Evolutionary conservation across 352 stramenopile genomes (phyloP).

Genomic region (Globisporangium acanthophoron): DNA sequence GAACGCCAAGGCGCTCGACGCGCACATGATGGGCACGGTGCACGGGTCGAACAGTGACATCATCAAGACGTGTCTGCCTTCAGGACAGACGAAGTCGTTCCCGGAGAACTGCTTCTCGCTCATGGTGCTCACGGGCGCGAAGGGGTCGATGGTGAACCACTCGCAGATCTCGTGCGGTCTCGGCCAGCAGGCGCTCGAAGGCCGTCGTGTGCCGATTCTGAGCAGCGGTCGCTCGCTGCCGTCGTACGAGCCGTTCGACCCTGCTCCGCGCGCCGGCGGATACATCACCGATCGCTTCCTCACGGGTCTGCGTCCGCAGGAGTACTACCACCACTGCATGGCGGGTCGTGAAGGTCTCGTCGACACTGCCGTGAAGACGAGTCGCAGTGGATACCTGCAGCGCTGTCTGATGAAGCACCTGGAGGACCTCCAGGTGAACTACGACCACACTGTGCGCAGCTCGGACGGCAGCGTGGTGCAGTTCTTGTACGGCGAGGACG

Average conservation of each 20-base stretch:
- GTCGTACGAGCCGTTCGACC: slow-evolving; percentile 98
- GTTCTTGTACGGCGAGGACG: slow-evolving; percentile 99
- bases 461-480: slow-evolving; percentile 97
- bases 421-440: slow-evolving; percentile 96
- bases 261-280: slow-evolving; percentile 95
- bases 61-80: slow-evolving; percentile 98
- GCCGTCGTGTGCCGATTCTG: slow-evolving; percentile 97
- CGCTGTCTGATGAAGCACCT: slow-evolving; percentile 99
- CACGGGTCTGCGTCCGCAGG: slow-evolving; percentile 93
- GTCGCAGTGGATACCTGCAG: slow-evolving; percentile 98
- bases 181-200: slow-evolving; percentile 99
- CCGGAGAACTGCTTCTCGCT: slow-evolving; percentile 98
- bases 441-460: slow-evolving; percentile 99
- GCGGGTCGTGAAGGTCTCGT: slow-evolving; percentile 97
- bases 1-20: slow-evolving; percentile 78
- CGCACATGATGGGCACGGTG: slow-evolving; percentile 88
- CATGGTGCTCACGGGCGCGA: slow-evolving; percentile 99
- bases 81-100: slow-evolving; percentile 97
- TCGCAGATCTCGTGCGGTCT: slow-evolving; percentile 98
- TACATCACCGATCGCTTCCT: slow-evolving; percentile 99
- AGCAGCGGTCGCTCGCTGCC: slow-evolving; percentile 97
- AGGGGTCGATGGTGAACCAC: slow-evolving; percentile 99
- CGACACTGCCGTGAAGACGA: slow-evolving; percentile 99
- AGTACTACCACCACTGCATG: slow-evolving; percentile 99
- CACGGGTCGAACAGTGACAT: slow-evolving; percentile 94